Base-by-base conservation (phyloP, 257 asterid genomes). In the Misopates orontium region DNA sequence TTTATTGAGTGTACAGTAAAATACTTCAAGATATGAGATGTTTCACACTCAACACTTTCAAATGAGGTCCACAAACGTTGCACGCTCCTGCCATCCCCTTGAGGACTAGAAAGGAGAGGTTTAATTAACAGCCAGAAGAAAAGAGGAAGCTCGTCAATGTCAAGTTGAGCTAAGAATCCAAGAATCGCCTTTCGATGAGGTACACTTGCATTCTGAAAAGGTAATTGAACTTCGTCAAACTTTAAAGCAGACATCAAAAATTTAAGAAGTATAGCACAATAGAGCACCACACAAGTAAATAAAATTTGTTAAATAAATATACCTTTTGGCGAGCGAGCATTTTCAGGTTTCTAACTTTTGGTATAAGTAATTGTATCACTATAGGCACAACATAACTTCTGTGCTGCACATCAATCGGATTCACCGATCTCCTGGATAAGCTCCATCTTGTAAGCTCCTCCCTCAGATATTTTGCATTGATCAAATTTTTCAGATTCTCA, bases 381-480 rank as follows among this genome's bases (percentile, higher is more conserved):
- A 90, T 71, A 56, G 95, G 99, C 71, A 88, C 82, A 80, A 90
- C 72, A 79, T 66, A 56, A 77, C 69, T 53, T 78, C 97, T 86
- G 75, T 93, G 96, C 44, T 64, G 73, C 60, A 51, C 77, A 72
- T 88, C 87, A 60, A 93, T 80, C 66, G 85, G 60, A 75, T 69
- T 56, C 45, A 60, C 68, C 13, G 97, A 80, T 21, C 78, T 81
- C 72, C 82, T 86, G 31, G 95, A 93, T 69, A 93, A 72, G 80
- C 90, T 88, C 99, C 97, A 88, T 59, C 82, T 79, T 9, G 99
- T 82, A 66, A 93, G 90, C 82, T 87, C 96, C 70, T 93, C 97
- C 73, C 91, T 78, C 66, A 93, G 72, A 73, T 60, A 69, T 66
- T 86, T 86, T 5, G 87, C 69, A 80, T 63, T 73, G 23, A 90